Evolutionary conservation across 2,329 filamentous ascomycete species (phyloP), one percentile per base, ranked within the genome.

Genomic region (Hypoxylon sp.): DNA sequence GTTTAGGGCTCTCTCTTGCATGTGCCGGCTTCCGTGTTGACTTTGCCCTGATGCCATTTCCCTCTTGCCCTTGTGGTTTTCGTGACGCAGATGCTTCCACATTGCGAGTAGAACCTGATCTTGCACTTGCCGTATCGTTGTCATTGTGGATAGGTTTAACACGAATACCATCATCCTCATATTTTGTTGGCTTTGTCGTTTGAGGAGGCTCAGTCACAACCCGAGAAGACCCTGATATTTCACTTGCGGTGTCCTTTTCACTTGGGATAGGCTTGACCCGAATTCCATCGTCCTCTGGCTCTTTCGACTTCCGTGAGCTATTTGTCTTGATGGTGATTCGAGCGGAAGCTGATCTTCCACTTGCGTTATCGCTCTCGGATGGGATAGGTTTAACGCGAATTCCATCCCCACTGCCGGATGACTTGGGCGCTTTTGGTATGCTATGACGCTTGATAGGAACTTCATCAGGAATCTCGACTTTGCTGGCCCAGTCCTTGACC

Each of bases 401-500:
- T 33, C 79, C 78, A 71, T 81, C 78, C 59, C 80, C 76, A 63
- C 77, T 80, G 64, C 70, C 78, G 55, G 74, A 79, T 42, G 77
- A 85, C 66, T 72, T 80, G 66, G 72, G 79, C 26, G 76, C 84
- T 63, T 72, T 80, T 69, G 78, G 80, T 53, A 74, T 80, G 70
- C 72, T 74, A 74, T 76, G 80, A 58, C 77, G 84, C 48, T 79
- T 78, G 1, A 79, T 74, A 11, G 78, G 75, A 4, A 78, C 74
- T 8, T 80, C 75, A 17, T 85, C 83, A 1, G 85, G 82, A 1
- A 83, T 73, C 69, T 89, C 86, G 6, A 90, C 84, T 70, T 83
- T 83, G 55, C 80, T 82, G 0, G 87, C 88, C 89, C 89, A 91
- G 52, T 88, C 86, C 70, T 86, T 85, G 69, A 91, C 86, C 76